Conservation (phyloP, 164 flowering plant genomes). For the Nelumbo lutea region DNA sequence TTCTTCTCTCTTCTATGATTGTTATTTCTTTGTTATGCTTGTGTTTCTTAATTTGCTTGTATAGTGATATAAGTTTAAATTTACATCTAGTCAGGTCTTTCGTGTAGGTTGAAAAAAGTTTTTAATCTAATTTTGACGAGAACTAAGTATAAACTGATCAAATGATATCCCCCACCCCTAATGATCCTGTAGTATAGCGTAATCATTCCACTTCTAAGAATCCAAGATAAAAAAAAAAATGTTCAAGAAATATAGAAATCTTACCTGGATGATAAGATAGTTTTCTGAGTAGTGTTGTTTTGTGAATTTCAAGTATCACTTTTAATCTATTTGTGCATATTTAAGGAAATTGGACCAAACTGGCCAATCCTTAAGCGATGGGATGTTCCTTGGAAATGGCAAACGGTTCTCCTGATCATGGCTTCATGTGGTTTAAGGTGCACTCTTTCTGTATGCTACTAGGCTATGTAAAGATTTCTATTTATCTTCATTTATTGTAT, state of each 20-base stretch:
- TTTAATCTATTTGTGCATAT: background rate
- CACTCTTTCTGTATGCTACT: background rate
- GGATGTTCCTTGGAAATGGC: slow-evolving; percentile 97
- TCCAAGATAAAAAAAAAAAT: too few relatives aligned
- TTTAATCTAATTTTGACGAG: too few relatives aligned
- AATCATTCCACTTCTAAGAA: too few relatives aligned
- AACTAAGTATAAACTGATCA: too few relatives aligned
- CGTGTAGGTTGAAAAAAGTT: too few relatives aligned
- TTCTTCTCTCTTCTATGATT: background rate
- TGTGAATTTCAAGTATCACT: background rate
- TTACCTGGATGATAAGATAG: too few relatives aligned
- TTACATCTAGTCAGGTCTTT: too few relatives aligned
- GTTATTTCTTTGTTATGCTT: background rate
- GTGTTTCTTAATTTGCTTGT: background rate
- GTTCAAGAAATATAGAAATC: too few relatives aligned
- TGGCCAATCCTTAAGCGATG: slow-evolving; percentile 71
- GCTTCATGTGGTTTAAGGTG: slow-evolving; percentile 86
- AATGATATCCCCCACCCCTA: too few relatives aligned
- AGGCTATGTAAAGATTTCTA: background rate
- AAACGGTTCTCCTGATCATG: slow-evolving; percentile 62
- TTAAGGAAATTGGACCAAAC: slow-evolving; percentile 38
- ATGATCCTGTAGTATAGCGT: too few relatives aligned
- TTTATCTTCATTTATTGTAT: background rate
- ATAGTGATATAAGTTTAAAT: background rate
- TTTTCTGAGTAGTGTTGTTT: background rate